Base-by-base conservation (phyloP, 768 basidiomycete genomes). In the Suillus cothurnatus region DNA sequence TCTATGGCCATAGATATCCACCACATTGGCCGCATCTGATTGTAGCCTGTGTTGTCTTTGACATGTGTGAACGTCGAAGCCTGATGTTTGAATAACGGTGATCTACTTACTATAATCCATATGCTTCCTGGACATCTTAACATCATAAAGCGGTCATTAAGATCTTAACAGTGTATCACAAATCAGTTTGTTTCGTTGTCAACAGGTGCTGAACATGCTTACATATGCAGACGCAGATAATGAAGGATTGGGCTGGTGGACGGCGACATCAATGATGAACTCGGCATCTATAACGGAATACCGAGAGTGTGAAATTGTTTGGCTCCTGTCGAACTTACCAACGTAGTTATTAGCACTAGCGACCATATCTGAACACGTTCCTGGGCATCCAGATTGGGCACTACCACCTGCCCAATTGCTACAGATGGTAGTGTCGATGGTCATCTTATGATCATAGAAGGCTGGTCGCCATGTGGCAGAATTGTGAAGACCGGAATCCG, bases 271-370 rank as follows among this genome's bases (percentile, higher is more conserved):
- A n/a, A n/a, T n/a, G n/a, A n/a, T n/a, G n/a, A n/a, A n/a, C n/a
- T n/a, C n/a, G n/a, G n/a, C n/a, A 69, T 77, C 86, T 88, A 68
- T 6, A 63, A 4, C 14, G 53, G 15, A 9, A 31, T 38, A 72
- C 17, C 32, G 36, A 58, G 23, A 23, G 15, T 17, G n/a, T 15
- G 23, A 39, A 26, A 38, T 15, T 4, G n/a, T 11, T 11, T 23
- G 23, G 23, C 31, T 11, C 17, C 67, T 65, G 32, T 77, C 61
- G 47, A 61, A n/a, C 80, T 69, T 68, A 84, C 83, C 65, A n/a
- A 64, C 69, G 73, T 86, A 91, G 76, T 88, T 89, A 31, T 70
- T 76, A 15, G 86, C 83, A 71, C 90, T 79, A 21, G 82, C 78
- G 50, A 90, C 85, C 38, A 79, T 80, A 17, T 80, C 67, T 1